Percentiles rank a stretch among this genome's conserved stretches.
Evolutionary conservation across 1,139 yeast genomes (phyloP).

Genomic region (Magnusiomyces tetraspermus): DNA sequence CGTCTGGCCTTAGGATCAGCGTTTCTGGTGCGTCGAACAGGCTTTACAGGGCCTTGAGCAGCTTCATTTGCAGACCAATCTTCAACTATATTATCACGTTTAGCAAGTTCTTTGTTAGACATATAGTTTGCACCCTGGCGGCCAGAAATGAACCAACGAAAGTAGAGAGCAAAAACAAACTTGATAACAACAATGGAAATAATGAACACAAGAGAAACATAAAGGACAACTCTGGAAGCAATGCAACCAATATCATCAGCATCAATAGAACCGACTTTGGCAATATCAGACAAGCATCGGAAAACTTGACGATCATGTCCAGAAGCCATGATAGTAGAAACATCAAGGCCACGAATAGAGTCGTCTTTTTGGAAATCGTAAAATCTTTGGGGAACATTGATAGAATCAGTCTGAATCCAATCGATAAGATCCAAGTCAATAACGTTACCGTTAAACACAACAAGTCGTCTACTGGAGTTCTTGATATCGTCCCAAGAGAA

Average conservation of each 20-base stretch:
- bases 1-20: conserved; percentile 23
- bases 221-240: conserved; percentile 76
- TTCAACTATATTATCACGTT: conserved; percentile 57
- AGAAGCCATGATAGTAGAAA: conserved; percentile 65
- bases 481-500: conserved; percentile 84
- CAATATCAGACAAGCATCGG: conserved; percentile 75
- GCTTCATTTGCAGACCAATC: conserved; percentile 60
- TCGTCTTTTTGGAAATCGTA: conserved; percentile 50
- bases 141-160: conserved; percentile 71
- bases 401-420: conserved; percentile 62
- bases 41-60: conserved; percentile 45
- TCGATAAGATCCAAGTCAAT: conserved; percentile 66
- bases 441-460: conserved; percentile 82
- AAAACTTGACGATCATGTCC: conserved; percentile 63
- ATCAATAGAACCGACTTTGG: conserved; percentile 83
- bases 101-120: conserved; percentile 44
- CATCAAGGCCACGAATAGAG: conserved; percentile 63
- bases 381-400: conserved; percentile 65
- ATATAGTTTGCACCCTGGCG: conserved; percentile 69
- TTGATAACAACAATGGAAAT: conserved; percentile 67
- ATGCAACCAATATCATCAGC: conserved; percentile 92
- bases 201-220: conserved; percentile 73
- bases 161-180: conserved; percentile 79
- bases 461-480: conserved; percentile 62
- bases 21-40: conserved; percentile 6